Percentiles rank a stretch among this genome's conserved stretches.
Evolutionary conservation across 257 asterid species (phyloP).

Genomic region (Scutellaria minor): DNA sequence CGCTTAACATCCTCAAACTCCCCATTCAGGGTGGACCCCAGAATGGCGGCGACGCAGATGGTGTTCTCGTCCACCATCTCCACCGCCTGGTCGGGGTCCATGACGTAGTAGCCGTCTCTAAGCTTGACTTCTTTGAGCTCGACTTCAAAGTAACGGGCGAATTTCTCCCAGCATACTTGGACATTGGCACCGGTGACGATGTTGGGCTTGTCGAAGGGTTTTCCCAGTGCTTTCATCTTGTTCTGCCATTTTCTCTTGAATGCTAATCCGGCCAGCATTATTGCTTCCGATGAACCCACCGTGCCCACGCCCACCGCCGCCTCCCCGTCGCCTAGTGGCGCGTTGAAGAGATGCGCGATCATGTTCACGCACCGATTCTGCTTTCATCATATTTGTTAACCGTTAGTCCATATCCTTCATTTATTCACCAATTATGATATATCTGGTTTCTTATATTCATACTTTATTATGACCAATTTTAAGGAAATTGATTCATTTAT

Average conservation of each 20-base stretch:
- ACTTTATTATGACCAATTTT: too few species aligned
- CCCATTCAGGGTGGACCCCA: constrained; percentile 90
- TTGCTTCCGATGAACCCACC: constrained; percentile 94
- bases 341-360: constrained; percentile 88
- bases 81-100: constrained; percentile 87
- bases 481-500: too few species aligned
- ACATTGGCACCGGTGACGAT: constrained; percentile 92
- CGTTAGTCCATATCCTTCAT: too few species aligned
- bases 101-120: constrained; percentile 82
- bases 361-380: constrained; percentile 93
- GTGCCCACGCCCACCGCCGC: constrained; percentile 91
- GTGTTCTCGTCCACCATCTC: constrained; percentile 95
- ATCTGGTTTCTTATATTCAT: too few species aligned
- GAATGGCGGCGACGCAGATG: constrained; percentile 86
- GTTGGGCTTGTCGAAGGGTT: constrained; percentile 87
- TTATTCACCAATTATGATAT: too few species aligned
- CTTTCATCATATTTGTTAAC: neutral
- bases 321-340: constrained; percentile 78
- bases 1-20: constrained; percentile 92
- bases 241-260: constrained; percentile 93
- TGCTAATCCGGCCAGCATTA: constrained; percentile 94
- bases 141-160: constrained; percentile 89
- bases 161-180: constrained; percentile 97
- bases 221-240: constrained; percentile 75
- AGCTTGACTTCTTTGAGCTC: constrained; percentile 87